Evolutionary conservation across 352 stramenopile species (phyloP).

Genomic region (Globisporangium rhizosaccharum): DNA sequence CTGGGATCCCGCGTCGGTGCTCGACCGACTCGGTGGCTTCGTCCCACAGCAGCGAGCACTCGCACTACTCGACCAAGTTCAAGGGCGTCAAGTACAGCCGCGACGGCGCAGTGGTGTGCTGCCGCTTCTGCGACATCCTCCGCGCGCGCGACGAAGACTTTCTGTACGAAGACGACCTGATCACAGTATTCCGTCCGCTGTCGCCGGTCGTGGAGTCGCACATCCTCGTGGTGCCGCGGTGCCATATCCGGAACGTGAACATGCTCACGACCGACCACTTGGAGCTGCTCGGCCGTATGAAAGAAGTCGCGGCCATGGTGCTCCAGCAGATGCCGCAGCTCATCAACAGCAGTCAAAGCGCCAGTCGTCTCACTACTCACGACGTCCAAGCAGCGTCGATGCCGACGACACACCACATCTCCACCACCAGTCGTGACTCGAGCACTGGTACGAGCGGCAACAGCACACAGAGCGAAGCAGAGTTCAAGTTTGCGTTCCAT

Average conservation of each 20-base stretch:
- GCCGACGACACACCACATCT: neutral
- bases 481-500: slow-evolving; percentile 81
- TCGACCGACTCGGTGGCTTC: slow-evolving; percentile 15
- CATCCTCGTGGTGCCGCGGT: slow-evolving; percentile 76
- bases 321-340: slow-evolving; percentile 18
- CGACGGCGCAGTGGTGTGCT: slow-evolving; percentile 61
- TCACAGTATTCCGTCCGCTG: slow-evolving; percentile 76
- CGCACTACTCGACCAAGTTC: slow-evolving; percentile 37
- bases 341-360: slow-evolving; percentile 1
- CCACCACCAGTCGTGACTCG: neutral
- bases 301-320: slow-evolving; percentile 50
- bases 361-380: neutral
- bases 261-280: slow-evolving; percentile 56
- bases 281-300: slow-evolving; percentile 63
- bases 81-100: slow-evolving; percentile 74
- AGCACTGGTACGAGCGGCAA: neutral
- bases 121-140: slow-evolving; percentile 85
- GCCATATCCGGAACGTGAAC: slow-evolving; percentile 85
- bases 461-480: slow-evolving; percentile 19
- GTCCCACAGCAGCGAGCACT: slow-evolving; percentile 18
- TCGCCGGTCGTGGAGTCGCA: slow-evolving; percentile 63
- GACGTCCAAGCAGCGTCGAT: neutral
- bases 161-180: slow-evolving; percentile 72
- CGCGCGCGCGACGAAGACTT: slow-evolving; percentile 54
- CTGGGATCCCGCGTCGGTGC: slow-evolving; percentile 8